Conservation (phyloP, 148 eudicot species). For the Selenicereus undatus region DNA sequence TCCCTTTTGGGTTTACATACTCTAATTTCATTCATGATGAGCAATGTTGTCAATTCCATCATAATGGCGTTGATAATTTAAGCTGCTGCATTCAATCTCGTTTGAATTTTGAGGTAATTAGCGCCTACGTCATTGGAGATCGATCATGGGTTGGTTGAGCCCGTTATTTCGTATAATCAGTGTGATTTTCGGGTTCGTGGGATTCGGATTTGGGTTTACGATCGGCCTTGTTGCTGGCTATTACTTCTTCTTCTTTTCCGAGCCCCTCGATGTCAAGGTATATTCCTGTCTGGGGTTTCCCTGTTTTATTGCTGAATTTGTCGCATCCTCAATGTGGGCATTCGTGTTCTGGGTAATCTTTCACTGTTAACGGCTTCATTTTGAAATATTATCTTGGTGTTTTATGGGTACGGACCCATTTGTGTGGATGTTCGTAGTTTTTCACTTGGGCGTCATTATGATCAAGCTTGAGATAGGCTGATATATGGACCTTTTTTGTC, state of each 20-base stretch:
- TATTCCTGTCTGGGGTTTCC: not conserved
- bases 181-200: constrained; percentile 55
- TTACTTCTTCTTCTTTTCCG: constrained; percentile 64
- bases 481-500: too few species aligned
- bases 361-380: too few species aligned
- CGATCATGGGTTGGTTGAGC: constrained; percentile 49
- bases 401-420: too few species aligned
- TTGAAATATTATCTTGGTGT: too few species aligned
- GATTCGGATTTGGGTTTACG: constrained; percentile 71
- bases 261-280: constrained; percentile 70
- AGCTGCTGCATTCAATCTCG: not conserved
- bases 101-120: too few species aligned
- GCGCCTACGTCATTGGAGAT: not conserved
- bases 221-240: constrained; percentile 71
- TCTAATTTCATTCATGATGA: not conserved
- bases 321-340: too few species aligned
- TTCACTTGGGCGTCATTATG: too few species aligned
- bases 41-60: not conserved
- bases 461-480: too few species aligned
- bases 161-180: constrained; percentile 37
- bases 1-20: not conserved
- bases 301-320: too few species aligned
- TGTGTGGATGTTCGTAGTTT: too few species aligned
- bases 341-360: too few species aligned
- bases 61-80: not conserved